These are phyloP conservation scores for Eucalyptus curtisii DNA, from an alignment of 345 rosid species.

Conservation along the genomic window DNA sequence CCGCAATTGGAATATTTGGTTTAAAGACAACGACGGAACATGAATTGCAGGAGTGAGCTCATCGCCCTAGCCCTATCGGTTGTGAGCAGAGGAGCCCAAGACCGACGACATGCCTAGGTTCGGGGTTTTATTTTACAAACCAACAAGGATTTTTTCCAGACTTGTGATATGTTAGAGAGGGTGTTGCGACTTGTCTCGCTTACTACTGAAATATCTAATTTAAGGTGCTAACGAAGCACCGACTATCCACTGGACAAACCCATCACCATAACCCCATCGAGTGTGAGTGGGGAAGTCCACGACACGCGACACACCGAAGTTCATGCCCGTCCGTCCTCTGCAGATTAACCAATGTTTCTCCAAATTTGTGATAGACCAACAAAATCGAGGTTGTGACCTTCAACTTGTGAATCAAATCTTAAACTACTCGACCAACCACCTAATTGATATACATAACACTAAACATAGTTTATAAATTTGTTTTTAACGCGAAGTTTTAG, in stretches of 20 bases:
- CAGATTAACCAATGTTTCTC: neutral
- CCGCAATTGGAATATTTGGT: neutral
- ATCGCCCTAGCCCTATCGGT: neutral
- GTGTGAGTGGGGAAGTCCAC: neutral
- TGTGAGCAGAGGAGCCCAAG: neutral
- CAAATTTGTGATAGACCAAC: neutral
- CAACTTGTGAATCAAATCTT: neutral
- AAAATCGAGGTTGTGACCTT: neutral
- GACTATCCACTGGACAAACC: rapidly evolving
- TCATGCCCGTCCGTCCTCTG: neutral
- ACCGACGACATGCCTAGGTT: neutral
- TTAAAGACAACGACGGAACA: neutral
- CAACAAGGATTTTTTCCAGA: rapidly evolving
- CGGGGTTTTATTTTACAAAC: neutral
- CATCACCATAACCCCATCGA: neutral
- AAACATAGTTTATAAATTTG: neutral
- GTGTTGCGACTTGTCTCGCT: rapidly evolving
- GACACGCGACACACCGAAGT: neutral
- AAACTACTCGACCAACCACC: neutral
- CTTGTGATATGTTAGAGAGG: rapidly evolving
- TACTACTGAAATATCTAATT: neutral
- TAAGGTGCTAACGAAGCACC: neutral
- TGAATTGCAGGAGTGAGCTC: neutral
- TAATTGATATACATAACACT: neutral
- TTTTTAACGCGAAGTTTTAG: neutral